Base-by-base conservation (phyloP, 495 filamentous ascomycete species). In the Pyrenopolyporus hunteri region DNA sequence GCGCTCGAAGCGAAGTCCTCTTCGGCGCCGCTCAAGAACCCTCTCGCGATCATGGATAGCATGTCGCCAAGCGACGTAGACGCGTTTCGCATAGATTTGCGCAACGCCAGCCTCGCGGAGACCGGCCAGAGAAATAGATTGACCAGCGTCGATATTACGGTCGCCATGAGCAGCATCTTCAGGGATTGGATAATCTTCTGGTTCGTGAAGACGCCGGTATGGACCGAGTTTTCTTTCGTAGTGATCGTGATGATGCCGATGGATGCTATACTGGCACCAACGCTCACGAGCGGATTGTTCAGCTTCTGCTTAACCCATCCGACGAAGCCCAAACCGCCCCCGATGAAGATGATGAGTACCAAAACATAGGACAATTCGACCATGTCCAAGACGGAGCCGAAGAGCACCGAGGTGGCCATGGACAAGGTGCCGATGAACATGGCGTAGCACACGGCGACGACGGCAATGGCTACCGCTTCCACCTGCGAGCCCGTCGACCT, bases 241-340 rank as follows among this genome's bases (percentile, higher is more conserved):
- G 97, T 74, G 32, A 97, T 83, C 1, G 90, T 94, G 69, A 97
- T 97, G 42, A 94, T 92, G 17, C 91, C 89, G 17, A 98, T 84
- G n/a, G 89, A 90, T 1, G 94, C 84, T 57, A 98, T 77, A 17
- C 92, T 96, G 70, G 90, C 93, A 16, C 91, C 92, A 31, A 96
- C 91, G 67, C 92, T 93, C 51, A 97, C 92, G 13, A 97, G 75
- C 6, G 94, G 93, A 70, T 93, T 86, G 25, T 87, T 89, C 53
- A 93, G 80, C 59, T 78, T 85, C 72, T 97, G 93, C 75, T 98
- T 98, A 17, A 87, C 83, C 91, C 94, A 98, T 44, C 91, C 94
- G 6, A 97, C 84, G 64, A 96, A 87, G 1, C 94, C 94, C 31
- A 97, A 77, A 0, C 92, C 93, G 32, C 89, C 93, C 8, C 91